phyloP scores from a whole-genome alignment of 495 filamentous ascomycete species.

The Astrocystis sublimbata region DNA sequence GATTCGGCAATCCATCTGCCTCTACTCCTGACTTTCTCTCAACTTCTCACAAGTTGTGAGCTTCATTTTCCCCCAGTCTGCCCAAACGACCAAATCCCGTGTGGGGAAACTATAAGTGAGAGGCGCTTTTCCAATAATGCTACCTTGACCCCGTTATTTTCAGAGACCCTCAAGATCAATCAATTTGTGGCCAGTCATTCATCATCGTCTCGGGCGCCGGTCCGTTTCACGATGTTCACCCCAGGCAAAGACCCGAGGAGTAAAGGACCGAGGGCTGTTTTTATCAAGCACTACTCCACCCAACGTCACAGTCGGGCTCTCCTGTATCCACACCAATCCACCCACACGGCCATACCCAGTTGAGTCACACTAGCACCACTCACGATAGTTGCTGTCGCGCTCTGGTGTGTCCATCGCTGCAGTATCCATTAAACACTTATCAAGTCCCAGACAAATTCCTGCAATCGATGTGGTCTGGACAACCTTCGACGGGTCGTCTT shows the following conservation, averaged over 20 bases:
- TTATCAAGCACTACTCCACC: constrained; percentile 4
- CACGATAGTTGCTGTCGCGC: constrained; percentile 6
- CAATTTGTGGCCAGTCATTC: not conserved
- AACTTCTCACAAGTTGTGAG: not conserved
- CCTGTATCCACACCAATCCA: constrained; percentile 4
- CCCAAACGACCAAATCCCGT: no score
- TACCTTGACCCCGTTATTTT: no score
- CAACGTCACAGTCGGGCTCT: not conserved
- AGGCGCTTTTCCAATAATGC: not conserved
- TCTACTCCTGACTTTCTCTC: not conserved
- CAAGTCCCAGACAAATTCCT: not conserved
- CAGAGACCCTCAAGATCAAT: not conserved
- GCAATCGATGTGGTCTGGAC: not conserved
- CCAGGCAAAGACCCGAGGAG: no score
- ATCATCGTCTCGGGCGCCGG: not conserved
- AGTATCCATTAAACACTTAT: not conserved
- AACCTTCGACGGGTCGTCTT: no score
- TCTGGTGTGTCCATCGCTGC: no score
- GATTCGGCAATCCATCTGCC: not conserved
- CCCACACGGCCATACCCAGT: not conserved
- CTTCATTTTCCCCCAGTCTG: no score
- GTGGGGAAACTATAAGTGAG: no score
- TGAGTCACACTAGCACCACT: not conserved
- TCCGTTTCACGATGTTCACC: not conserved
- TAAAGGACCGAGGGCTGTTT: constrained; percentile 8